Base-by-base conservation (phyloP, 2,329 filamentous ascomycete species). In the Alternaria infectoria region DNA sequence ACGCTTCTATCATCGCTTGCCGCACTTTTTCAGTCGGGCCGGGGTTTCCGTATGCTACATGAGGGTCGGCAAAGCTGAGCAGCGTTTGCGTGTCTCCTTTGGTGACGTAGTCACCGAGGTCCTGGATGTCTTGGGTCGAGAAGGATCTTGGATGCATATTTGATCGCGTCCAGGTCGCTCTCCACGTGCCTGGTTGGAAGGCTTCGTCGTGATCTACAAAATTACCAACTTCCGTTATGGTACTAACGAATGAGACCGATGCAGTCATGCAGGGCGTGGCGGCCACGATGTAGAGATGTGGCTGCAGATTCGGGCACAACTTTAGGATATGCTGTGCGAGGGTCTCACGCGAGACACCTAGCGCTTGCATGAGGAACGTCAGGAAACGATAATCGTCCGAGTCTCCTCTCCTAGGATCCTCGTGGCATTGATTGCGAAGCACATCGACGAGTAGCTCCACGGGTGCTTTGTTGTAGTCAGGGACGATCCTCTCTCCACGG, bases 401-500 rank as follows among this genome's bases (percentile, higher is more conserved):
- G 5, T 65, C 52, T 17, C 46, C 57, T 44, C 51, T 56, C 21
- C 23, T 44, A 4, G 10, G 6, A 0, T 55, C 45, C 15, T 30
- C 60, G 8, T 57, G 28, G 5, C 57, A 67, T 36, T 69, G 64
- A 23, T 69, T 67, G 5, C 54, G 59, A 47, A 69, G 61, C 5
- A 69, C 66, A 17, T 65, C 66, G 4, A 67, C 64, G 12, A 69
- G 62, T 2, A 69, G 57, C n/a, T 67, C 66, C 1, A 60, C 61
- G 0, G 54, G 56, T n/a, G 54, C 9, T 23, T 63, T 67, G 21
- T 54, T 59, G 26, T 69, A 69, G 25, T 69, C 64, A 5, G 66
- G 66, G 9, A 50, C 46, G n/a, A 69, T 69, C 32, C 23, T 44
- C 9, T 64, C 52, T 28, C 58, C 52, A 15, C 51, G 58, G 6